Evolutionary conservation across 1,284 basidiomycete genomes (phyloP).

Genomic region (Sanguinoderma infundibulare): DNA sequence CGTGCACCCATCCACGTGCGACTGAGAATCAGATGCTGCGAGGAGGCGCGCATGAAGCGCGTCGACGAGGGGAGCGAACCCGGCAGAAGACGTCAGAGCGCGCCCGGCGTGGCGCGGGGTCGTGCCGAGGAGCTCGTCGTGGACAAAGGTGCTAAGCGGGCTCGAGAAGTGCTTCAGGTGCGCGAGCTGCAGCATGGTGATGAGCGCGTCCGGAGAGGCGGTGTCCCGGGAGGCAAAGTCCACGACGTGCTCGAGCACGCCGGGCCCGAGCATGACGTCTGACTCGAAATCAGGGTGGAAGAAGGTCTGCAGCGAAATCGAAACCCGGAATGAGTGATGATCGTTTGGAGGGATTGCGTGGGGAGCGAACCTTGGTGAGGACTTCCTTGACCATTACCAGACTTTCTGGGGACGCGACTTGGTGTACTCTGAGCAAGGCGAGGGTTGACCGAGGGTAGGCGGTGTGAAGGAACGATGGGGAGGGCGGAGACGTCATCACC

Average conservation of each 20-base stretch:
- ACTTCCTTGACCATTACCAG: constrained; percentile 51
- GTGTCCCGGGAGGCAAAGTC: constrained; percentile 61
- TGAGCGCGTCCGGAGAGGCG: constrained; percentile 56
- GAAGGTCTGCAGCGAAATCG: constrained; percentile 52
- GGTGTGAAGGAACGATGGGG: constrained; percentile 59
- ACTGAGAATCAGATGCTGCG: not conserved
- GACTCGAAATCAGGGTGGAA: constrained; percentile 64
- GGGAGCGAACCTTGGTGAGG: constrained; percentile 48
- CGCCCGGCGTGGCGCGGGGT: constrained; percentile 22
- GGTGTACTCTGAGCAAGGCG: constrained; percentile 57
- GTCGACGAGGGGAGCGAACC: constrained; percentile 45
- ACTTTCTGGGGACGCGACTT: constrained; percentile 53
- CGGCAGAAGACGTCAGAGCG: constrained; percentile 27
- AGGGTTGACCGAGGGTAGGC: constrained; percentile 62
- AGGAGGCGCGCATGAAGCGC: constrained; percentile 42
- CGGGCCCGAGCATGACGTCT: constrained; percentile 62
- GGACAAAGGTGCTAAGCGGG: constrained; percentile 53
- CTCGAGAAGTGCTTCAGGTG: constrained; percentile 73
- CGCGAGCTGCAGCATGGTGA: constrained; percentile 63
- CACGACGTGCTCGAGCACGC: constrained; percentile 53
- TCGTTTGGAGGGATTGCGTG: not conserved
- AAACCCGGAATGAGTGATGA: not conserved
- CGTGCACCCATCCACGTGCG: not conserved
- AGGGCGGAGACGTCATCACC: constrained; percentile 55
- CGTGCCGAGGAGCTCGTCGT: constrained; percentile 34